Conservation (phyloP, 495 filamentous ascomycete species). For the Podospora sp. region DNA sequence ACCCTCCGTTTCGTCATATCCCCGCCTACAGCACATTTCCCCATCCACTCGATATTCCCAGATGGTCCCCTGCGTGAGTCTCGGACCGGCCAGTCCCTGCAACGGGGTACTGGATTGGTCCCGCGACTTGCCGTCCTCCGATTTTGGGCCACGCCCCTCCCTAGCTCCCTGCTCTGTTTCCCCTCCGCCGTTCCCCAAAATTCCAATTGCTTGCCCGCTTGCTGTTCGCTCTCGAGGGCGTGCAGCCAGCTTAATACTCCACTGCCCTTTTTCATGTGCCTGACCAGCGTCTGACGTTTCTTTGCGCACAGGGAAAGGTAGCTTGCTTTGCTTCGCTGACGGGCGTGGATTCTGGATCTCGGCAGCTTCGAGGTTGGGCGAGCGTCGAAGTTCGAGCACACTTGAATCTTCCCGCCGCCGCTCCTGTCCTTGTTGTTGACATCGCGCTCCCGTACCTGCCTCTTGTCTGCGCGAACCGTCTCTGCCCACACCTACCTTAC, state of each 20-base stretch:
- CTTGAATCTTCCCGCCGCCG: neutral
- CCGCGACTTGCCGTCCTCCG: conserved; percentile 11
- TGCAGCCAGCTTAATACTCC: conserved; percentile 1
- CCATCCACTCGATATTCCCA: conserved; percentile 13
- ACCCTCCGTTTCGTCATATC: conserved; percentile 14
- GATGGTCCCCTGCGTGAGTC: conserved; percentile 21
- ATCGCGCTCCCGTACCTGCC: neutral
- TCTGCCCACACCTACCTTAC: neutral
- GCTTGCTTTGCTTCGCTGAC: neutral
- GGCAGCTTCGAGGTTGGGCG: neutral
- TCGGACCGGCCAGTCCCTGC: conserved; percentile 20
- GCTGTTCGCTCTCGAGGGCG: conserved; percentile 1
- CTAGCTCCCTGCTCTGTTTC: neutral
- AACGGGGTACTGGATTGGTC: conserved; percentile 21
- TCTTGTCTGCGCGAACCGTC: neutral
- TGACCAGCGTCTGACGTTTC: neutral
- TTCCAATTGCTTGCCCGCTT: neutral
- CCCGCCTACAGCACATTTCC: conserved; percentile 5
- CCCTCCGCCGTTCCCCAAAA: neutral
- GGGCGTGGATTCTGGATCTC: neutral
- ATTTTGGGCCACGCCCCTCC: neutral
- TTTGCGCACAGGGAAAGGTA: neutral
- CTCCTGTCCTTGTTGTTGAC: neutral
- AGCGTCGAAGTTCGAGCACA: neutral
- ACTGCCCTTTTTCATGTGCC: neutral